Percentiles rank a stretch among this genome's conserved stretches.
Evolutionary conservation across 2,329 filamentous ascomycete genomes (phyloP).

Genomic region (Beauveria sp.): DNA sequence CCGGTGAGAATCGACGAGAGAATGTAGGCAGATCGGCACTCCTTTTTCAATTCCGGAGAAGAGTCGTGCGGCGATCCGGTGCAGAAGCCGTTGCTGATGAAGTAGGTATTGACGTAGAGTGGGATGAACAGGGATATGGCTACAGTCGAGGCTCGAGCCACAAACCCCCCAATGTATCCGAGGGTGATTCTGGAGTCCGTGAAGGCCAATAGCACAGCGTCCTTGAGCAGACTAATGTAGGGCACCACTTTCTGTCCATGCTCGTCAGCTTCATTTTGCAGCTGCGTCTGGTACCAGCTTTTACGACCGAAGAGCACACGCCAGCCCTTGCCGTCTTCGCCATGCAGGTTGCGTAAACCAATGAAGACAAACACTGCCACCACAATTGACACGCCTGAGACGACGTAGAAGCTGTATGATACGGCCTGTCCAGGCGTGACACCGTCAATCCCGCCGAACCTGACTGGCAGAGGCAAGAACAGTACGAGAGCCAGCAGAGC

Average conservation of each 20-base stretch:
- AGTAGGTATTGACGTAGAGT: constrained; percentile 86
- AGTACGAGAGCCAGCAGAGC: constrained; percentile 74
- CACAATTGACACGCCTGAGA: constrained; percentile 61
- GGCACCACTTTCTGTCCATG: constrained; percentile 37
- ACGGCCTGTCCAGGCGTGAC: constrained; percentile 68
- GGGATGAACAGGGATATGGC: constrained; percentile 94
- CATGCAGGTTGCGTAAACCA: constrained; percentile 60
- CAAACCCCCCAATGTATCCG: constrained; percentile 88
- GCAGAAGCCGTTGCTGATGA: constrained; percentile 74
- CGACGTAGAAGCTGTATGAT: constrained; percentile 79
- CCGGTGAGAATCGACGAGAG: constrained; percentile 82
- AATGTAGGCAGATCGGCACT: constrained; percentile 80
- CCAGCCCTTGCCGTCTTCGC: constrained; percentile 74
- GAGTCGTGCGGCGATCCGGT: constrained; percentile 55
- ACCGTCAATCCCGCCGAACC: constrained; percentile 64
- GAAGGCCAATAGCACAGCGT: constrained; percentile 63
- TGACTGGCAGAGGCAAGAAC: constrained; percentile 81
- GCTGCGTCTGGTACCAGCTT: constrained; percentile 18
- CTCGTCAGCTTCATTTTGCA: constrained; percentile 15
- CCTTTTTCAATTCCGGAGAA: constrained; percentile 69
- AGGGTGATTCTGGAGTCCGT: constrained; percentile 72
- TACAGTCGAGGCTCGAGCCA: constrained; percentile 88
- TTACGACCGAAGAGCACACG: constrained; percentile 42
- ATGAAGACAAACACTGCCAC: constrained; percentile 71
- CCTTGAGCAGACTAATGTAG: constrained; percentile 52